Conservation (phyloP, 352 stramenopile genomes). For the Saprolegnia diclina region DNA sequence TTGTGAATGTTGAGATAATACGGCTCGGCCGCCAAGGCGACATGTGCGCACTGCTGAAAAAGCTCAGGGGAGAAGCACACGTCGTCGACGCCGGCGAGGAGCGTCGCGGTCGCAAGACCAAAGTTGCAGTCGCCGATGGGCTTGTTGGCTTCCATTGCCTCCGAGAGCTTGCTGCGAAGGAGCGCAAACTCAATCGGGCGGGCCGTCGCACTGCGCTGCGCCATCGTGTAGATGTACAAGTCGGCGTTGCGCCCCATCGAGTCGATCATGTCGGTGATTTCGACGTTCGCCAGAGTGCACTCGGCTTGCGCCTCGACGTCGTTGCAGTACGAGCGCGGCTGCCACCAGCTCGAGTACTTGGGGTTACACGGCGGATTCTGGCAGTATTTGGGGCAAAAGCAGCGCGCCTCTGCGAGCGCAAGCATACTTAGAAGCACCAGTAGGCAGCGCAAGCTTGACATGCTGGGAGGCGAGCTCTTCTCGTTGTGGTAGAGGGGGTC, state of each 20-base stretch:
- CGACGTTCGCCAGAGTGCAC: background rate
- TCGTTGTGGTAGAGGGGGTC: too few species aligned
- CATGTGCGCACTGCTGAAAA: background rate
- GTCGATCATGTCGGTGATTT: background rate
- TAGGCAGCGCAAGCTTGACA: too few species aligned
- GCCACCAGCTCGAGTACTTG: background rate
- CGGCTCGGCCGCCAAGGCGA: background rate
- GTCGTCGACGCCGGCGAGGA: background rate
- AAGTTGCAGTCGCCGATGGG: background rate
- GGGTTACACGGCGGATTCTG: background rate
- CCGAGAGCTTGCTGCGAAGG: background rate
- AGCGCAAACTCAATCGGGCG: background rate
- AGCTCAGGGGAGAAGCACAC: background rate
- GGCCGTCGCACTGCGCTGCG: background rate
- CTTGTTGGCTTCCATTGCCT: background rate
- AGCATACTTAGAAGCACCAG: background rate
- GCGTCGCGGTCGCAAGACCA: constrained; percentile 2
- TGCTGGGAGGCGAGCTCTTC: too few species aligned
- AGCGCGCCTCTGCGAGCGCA: background rate
- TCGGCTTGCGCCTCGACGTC: constrained; percentile 6
- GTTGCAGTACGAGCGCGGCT: background rate
- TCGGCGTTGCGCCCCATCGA: constrained; percentile 3
- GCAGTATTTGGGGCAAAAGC: constrained; percentile 1
- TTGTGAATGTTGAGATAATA: constrained; percentile 1
- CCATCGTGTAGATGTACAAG: background rate